Evolutionary conservation across 208 protist species (phyloP).

Genomic region (Trypanosomatidae sp.): DNA sequence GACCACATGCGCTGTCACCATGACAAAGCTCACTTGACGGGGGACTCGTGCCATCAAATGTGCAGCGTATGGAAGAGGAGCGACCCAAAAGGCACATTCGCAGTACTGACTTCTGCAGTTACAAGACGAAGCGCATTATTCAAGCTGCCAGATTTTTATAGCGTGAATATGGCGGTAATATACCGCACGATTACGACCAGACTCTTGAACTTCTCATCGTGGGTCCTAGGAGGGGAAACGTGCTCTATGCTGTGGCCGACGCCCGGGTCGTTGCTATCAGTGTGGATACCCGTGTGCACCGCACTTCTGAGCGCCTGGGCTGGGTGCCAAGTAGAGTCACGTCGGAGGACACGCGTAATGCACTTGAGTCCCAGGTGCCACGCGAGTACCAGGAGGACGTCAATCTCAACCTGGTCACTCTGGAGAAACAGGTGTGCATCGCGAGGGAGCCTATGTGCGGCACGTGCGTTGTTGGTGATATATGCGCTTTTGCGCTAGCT

Average conservation of each 20-base stretch:
- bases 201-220: slow-evolving; percentile 89
- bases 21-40: slow-evolving; percentile 42
- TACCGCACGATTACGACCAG: slow-evolving; percentile 58
- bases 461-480: slow-evolving; percentile 39
- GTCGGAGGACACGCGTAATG: slow-evolving; percentile 89
- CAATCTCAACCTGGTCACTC: slow-evolving; percentile 90
- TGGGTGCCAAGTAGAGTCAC: slow-evolving; percentile 80
- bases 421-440: slow-evolving; percentile 91
- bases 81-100: slow-evolving; percentile 66
- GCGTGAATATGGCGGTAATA: slow-evolving; percentile 55
- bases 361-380: slow-evolving; percentile 92
- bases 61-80: slow-evolving; percentile 38
- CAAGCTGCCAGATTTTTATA: slow-evolving; percentile 52
- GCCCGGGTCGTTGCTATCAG: slow-evolving; percentile 81
- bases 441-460: slow-evolving; percentile 60
- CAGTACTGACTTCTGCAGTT: slow-evolving; percentile 84
- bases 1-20: slow-evolving; percentile 75
- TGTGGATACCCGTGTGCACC: slow-evolving; percentile 95
- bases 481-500: slow-evolving; percentile 53
- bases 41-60: slow-evolving; percentile 23
- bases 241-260: slow-evolving; percentile 71
- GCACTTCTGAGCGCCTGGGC: slow-evolving; percentile 82
- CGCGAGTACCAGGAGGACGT: slow-evolving; percentile 77
- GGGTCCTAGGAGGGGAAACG: slow-evolving; percentile 93
- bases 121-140: slow-evolving; percentile 87